Evolutionary conservation across 306 rosid species (phyloP).

Genomic region (Vachellia pachyceras): DNA sequence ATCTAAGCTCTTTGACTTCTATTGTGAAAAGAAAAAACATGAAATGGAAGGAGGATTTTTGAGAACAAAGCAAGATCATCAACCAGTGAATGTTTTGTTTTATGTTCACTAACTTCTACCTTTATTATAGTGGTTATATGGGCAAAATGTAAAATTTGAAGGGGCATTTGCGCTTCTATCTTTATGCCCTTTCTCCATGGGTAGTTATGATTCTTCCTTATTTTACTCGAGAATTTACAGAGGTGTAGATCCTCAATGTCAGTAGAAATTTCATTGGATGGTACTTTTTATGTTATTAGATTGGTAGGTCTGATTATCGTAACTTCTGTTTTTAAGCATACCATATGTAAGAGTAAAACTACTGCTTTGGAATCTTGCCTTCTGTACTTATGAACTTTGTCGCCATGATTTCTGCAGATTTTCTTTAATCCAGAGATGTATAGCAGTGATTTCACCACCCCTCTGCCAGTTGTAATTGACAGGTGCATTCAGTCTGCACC

Average conservation of each 20-base stretch:
- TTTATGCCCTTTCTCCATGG: no score
- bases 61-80: neutral
- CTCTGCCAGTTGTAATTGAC: constrained; percentile 91
- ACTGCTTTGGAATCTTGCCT: neutral
- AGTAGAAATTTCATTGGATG: constrained; percentile 5
- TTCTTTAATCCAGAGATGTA: constrained; percentile 99
- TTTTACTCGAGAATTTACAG: neutral
- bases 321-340: neutral
- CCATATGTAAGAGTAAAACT: neutral
- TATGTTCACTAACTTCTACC: neutral
- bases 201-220: no score
- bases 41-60: neutral
- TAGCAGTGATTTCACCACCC: constrained; percentile 78
- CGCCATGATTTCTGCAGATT: constrained; percentile 56
- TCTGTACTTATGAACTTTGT: neutral
- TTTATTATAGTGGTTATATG: neutral
- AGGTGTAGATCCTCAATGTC: constrained; percentile 32
- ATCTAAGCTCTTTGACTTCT: neutral
- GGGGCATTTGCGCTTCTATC: no score
- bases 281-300: constrained; percentile 24
- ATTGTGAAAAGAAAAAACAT: neutral
- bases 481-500: constrained; percentile 99
- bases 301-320: constrained; percentile 5
- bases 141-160: no score
- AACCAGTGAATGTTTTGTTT: neutral